Percentiles rank a stretch among this genome's conserved stretches.
phyloP scores from a whole-genome alignment of 73 alveolate species.

The Symbiodinium pilosum region DNA sequence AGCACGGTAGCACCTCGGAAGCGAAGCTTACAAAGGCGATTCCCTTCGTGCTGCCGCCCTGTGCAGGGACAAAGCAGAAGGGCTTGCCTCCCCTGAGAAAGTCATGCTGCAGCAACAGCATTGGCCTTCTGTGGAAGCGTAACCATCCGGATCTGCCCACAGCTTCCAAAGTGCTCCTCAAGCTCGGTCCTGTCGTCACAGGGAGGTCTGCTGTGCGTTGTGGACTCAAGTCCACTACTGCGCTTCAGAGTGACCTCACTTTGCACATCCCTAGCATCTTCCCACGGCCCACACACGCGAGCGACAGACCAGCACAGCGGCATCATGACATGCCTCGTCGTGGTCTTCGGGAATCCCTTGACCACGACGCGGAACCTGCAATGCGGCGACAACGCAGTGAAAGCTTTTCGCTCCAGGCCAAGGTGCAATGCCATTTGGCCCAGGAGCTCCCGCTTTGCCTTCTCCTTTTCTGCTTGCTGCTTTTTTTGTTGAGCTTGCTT shows the following conservation, averaged over 20 bases:
- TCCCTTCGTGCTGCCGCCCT: conserved; percentile 66
- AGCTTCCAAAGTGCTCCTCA: conserved; percentile 68
- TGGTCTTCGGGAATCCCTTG: conserved; percentile 52
- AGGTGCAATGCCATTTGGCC: background rate
- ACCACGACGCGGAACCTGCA: conserved; percentile 70
- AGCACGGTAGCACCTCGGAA: background rate
- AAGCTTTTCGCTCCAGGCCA: too few relatives aligned
- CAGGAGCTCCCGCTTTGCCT: conserved; percentile 51
- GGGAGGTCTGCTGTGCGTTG: too few relatives aligned
- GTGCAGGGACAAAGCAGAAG: background rate
- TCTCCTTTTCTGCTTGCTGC: conserved; percentile 2
- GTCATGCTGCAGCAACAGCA: too few relatives aligned
- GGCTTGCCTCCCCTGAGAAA: too few relatives aligned
- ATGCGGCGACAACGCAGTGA: background rate
- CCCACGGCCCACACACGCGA: too few relatives aligned
- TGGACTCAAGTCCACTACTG: too few relatives aligned
- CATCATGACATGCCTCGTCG: too few relatives aligned
- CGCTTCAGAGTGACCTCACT: too few relatives aligned
- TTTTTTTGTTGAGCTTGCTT: background rate
- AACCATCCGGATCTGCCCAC: conserved; percentile 24
- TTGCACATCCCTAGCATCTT: too few relatives aligned
- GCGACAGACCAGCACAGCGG: too few relatives aligned
- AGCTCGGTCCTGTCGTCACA: too few relatives aligned
- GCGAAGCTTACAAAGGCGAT: conserved; percentile 59
- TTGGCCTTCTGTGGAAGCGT: conserved; percentile 57